Evolutionary conservation across 148 eudicot genomes (phyloP).

Genomic region (Rhododendron griersonianum): DNA sequence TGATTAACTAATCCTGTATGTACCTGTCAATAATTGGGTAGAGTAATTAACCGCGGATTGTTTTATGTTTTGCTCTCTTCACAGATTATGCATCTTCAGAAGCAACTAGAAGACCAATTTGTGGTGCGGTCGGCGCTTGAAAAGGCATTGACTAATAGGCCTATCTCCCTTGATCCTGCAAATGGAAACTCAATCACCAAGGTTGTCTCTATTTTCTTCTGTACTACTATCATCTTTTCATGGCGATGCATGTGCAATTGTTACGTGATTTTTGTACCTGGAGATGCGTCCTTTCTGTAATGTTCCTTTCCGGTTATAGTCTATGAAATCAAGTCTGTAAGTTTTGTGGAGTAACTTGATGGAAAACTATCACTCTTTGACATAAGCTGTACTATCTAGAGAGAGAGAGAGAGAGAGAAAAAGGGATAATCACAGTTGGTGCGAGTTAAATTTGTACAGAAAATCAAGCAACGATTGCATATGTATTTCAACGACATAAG

Average conservation of each 20-base stretch:
- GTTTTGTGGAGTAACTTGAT: neutral
- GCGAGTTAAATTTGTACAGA: neutral
- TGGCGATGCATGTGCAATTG: neutral
- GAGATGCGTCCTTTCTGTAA: neutral
- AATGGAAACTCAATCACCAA: constrained; percentile 14
- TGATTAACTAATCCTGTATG: neutral
- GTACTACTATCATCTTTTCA: neutral
- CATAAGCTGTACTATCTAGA: neutral
- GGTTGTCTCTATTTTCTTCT: constrained; percentile 10
- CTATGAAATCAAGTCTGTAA: neutral
- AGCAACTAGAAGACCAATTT: constrained; percentile 41
- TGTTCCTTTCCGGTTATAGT: neutral
- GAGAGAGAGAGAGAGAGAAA: neutral
- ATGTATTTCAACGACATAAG: neutral
- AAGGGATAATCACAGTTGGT: neutral
- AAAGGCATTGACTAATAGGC: constrained; percentile 21
- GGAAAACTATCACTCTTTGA: neutral
- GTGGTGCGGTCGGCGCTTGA: constrained; percentile 24
- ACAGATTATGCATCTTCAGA: constrained; percentile 44
- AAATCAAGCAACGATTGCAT: neutral
- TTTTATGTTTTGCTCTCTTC: neutral
- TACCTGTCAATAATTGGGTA: neutral
- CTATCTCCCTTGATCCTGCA: constrained; percentile 12
- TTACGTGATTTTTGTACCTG: neutral
- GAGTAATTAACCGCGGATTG: neutral